Conservation (phyloP, 768 basidiomycete species). For the Phaffia tasmanica region DNA sequence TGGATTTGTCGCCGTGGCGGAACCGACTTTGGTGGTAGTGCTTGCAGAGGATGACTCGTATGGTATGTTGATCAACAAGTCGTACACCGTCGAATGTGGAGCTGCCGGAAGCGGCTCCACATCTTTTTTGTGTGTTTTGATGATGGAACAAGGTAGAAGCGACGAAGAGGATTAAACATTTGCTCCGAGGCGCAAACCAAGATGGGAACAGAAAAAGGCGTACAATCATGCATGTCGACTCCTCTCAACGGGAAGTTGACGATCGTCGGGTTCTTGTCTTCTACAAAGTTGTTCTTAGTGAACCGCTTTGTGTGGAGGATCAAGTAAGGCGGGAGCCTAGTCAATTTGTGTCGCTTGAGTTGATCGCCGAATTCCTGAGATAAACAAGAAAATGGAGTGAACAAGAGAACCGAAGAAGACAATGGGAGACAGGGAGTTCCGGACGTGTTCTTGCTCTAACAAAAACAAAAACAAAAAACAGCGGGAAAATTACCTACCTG, state of each 20-base stretch:
- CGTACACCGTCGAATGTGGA: slow-evolving; percentile 64
- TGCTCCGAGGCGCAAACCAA: slow-evolving; percentile 14
- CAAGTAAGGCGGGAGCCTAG: slow-evolving; percentile 77
- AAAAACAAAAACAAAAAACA: neutral
- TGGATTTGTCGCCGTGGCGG: slow-evolving; percentile 30
- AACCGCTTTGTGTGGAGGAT: slow-evolving; percentile 93
- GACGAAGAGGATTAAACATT: neutral
- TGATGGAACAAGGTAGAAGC: neutral
- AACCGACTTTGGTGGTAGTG: slow-evolving; percentile 54
- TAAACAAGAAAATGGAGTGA: slow-evolving; percentile 14
- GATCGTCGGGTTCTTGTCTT: slow-evolving; percentile 98
- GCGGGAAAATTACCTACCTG: slow-evolving; percentile 49
- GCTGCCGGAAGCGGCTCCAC: slow-evolving; percentile 52
- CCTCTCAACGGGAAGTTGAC: slow-evolving; percentile 93
- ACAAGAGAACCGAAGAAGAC: neutral
- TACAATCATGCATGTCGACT: slow-evolving; percentile 84
- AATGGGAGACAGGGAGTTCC: neutral
- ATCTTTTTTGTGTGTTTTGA: slow-evolving; percentile 44
- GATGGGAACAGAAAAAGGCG: slow-evolving; percentile 37
- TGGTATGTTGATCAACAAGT: slow-evolving; percentile 88
- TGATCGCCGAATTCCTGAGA: slow-evolving; percentile 67
- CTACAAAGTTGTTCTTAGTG: slow-evolving; percentile 89
- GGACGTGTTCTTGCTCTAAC: neutral
- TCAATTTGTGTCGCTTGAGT: slow-evolving; percentile 79
- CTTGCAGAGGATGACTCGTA: slow-evolving; percentile 81